Conservation (phyloP, 2,329 filamentous ascomycete genomes). For the Chalaropsis ovoidea region DNA sequence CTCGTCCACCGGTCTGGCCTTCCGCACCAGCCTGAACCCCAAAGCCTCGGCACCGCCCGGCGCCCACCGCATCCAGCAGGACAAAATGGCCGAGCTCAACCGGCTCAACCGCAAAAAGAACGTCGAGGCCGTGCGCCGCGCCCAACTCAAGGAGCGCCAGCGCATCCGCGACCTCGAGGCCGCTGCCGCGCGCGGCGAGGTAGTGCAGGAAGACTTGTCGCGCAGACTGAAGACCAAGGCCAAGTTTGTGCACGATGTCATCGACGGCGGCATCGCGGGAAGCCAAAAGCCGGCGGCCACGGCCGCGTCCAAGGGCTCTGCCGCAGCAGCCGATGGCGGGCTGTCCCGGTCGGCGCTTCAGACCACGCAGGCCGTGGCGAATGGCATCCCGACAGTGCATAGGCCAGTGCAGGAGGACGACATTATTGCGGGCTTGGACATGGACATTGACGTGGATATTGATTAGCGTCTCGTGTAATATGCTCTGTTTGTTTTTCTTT, state of each 20-base stretch:
- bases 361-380: constrained; percentile 31
- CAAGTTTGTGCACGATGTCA: constrained; percentile 57
- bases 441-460: constrained; percentile 77
- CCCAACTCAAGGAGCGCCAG: constrained; percentile 70
- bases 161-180: constrained; percentile 50
- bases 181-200: constrained; percentile 54
- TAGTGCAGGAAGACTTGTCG: constrained; percentile 47
- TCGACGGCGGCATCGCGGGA: constrained; percentile 31
- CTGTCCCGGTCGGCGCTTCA: constrained; percentile 23
- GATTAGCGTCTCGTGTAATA: not conserved
- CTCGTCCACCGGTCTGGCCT: constrained; percentile 57
- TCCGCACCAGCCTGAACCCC: constrained; percentile 53
- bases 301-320: constrained; percentile 33
- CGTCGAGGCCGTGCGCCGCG: constrained; percentile 79
- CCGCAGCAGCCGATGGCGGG: not conserved
- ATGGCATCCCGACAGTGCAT: constrained; percentile 56
- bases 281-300: constrained; percentile 28
- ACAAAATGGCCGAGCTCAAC: constrained; percentile 75
- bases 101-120: constrained; percentile 74
- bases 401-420: constrained; percentile 82
- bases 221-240: constrained; percentile 56
- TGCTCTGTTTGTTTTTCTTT: not conserved
- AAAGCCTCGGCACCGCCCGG: constrained; percentile 38
- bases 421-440: constrained; percentile 76
- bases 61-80: constrained; percentile 55